These are phyloP conservation scores for Albophoma yamanashiensis DNA, from an alignment of 2,329 filamentous ascomycete species.

Conservation along the genomic window DNA sequence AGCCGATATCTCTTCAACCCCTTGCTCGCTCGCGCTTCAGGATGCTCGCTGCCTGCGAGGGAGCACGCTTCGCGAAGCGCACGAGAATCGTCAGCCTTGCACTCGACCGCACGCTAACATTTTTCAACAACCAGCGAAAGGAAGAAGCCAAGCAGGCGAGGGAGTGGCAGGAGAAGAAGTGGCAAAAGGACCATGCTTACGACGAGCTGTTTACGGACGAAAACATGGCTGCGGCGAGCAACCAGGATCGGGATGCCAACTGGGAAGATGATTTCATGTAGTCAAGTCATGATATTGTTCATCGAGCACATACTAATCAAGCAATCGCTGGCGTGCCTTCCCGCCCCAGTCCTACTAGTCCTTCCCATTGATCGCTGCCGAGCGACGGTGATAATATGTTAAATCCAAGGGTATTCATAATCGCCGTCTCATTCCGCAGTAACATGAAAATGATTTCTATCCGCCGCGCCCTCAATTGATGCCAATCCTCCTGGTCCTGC, in stretches of 20 bases:
- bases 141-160: slow-evolving; percentile 63
- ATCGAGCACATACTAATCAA: background rate
- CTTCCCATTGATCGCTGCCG: background rate
- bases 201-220: slow-evolving; percentile 85
- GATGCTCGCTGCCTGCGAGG: background rate
- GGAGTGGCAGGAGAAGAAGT: slow-evolving; percentile 82
- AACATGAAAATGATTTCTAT: background rate
- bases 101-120: background rate
- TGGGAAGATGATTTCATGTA: slow-evolving; percentile 94
- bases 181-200: slow-evolving; percentile 95
- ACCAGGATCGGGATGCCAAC: slow-evolving; percentile 68
- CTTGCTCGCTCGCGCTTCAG: background rate
- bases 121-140: slow-evolving; percentile 47
- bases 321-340: background rate
- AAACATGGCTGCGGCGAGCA: slow-evolving; percentile 65
- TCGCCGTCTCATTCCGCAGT: background rate
- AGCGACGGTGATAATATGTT: background rate
- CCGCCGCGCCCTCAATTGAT: slow-evolving; percentile 12
- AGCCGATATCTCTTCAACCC: background rate
- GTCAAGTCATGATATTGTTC: background rate
- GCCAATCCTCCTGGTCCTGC: slow-evolving; percentile 17
- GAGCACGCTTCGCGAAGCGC: background rate
- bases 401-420: background rate
- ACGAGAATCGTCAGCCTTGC: background rate
- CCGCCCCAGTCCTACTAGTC: background rate